These are phyloP conservation scores for Ziziphus jujuba DNA, from an alignment of 306 rosid genomes.

Conservation along the genomic window DNA sequence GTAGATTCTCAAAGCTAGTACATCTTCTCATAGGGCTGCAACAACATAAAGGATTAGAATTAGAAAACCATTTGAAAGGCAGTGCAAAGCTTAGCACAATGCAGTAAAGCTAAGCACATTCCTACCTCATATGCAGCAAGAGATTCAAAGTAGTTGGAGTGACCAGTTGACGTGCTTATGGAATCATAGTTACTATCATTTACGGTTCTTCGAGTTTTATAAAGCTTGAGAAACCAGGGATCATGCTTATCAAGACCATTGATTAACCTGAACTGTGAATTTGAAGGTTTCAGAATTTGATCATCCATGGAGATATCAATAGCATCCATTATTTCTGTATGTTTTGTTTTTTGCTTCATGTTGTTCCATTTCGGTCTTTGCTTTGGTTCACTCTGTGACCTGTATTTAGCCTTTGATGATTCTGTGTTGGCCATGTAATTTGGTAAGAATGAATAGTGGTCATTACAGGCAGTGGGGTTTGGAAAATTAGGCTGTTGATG, in stretches of 20 bases:
- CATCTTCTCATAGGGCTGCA: slow-evolving; percentile 32
- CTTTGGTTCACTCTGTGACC: slow-evolving; percentile 87
- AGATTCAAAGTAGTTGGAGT: slow-evolving; percentile 28
- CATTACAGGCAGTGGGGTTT: slow-evolving; percentile 18
- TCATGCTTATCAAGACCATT: slow-evolving; percentile 33
- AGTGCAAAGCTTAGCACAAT: background rate
- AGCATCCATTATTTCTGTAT: slow-evolving; percentile 26
- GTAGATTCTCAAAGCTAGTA: slow-evolving; percentile 15
- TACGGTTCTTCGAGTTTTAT: slow-evolving; percentile 29
- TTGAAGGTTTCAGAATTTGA: slow-evolving; percentile 39
- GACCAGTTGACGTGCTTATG: slow-evolving; percentile 21
- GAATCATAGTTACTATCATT: slow-evolving; percentile 34
- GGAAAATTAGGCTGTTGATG: slow-evolving; percentile 34
- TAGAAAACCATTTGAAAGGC: background rate
- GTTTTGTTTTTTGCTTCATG: slow-evolving; percentile 39
- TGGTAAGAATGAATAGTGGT: slow-evolving; percentile 42
- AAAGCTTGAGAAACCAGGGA: slow-evolving; percentile 52
- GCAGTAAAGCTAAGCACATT: background rate
- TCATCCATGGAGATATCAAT: slow-evolving; percentile 25
- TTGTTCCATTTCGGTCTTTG: slow-evolving; percentile 53
- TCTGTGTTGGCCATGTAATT: slow-evolving; percentile 72
- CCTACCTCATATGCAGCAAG: slow-evolving; percentile 33
- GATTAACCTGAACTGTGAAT: slow-evolving; percentile 31
- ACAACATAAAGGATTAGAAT: slow-evolving; percentile 1
- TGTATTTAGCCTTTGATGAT: slow-evolving; percentile 70